phyloP scores from a whole-genome alignment of 2,329 filamentous ascomycete species.

The Fusarium aywerte region DNA sequence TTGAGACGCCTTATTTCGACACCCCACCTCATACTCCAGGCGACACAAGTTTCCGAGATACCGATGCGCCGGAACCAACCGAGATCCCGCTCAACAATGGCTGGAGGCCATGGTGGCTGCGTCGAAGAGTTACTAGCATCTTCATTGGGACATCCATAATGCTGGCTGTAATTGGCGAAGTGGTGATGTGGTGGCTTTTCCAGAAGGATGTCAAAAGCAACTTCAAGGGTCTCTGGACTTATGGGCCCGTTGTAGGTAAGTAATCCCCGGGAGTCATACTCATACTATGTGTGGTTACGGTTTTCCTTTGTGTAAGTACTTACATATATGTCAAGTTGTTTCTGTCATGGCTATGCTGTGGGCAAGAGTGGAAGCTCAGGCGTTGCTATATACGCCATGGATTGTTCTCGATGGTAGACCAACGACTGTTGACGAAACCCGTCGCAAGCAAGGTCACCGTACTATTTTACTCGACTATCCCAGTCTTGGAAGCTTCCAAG shows the following conservation, averaged over 20 bases:
- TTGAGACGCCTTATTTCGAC: constrained; percentile 44
- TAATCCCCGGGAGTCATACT: constrained; percentile 20
- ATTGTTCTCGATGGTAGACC: constrained; percentile 44
- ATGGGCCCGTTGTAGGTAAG: constrained; percentile 46
- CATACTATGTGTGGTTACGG: constrained; percentile 11
- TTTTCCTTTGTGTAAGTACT: constrained; percentile 12
- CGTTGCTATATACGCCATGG: constrained; percentile 46
- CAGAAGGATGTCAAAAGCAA: constrained; percentile 28
- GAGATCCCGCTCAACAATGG: constrained; percentile 40
- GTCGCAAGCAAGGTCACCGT: constrained; percentile 45
- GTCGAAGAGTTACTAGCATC: constrained; percentile 30
- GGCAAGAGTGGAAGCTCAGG: constrained; percentile 46
- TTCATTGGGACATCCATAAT: constrained; percentile 38
- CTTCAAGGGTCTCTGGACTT: constrained; percentile 45
- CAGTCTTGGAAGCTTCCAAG: constrained; percentile 38
- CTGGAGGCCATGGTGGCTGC: constrained; percentile 45
- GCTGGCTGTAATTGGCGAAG: constrained; percentile 40
- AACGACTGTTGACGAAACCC: constrained; percentile 42
- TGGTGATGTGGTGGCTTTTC: constrained; percentile 42
- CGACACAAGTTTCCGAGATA: constrained; percentile 12
- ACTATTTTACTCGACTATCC: constrained; percentile 46
- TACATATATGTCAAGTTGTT: constrained; percentile 32
- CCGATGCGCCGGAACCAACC: constrained; percentile 29
- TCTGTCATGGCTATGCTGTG: constrained; percentile 45
- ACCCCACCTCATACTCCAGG: constrained; percentile 36